Evolutionary conservation across 345 rosid genomes (phyloP).

Genomic region (Citrus inodora): DNA sequence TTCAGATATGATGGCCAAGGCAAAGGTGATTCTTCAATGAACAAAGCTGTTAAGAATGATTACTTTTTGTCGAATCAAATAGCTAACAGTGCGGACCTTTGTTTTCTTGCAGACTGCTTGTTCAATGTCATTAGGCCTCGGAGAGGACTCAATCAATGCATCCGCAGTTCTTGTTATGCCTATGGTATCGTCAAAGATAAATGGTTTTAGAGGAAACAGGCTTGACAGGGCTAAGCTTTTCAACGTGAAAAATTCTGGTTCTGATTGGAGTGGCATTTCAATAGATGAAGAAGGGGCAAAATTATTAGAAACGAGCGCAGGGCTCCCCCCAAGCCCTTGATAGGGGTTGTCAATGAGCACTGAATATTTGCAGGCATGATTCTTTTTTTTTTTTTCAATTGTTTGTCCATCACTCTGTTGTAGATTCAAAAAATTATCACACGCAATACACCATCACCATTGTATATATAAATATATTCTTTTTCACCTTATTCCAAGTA

Average conservation of each 20-base stretch:
- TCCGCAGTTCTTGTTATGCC: constrained; percentile 97
- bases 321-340: constrained; percentile 37
- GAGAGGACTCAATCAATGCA: constrained; percentile 92
- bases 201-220: constrained; percentile 75
- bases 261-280: constrained; percentile 65
- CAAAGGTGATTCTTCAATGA: constrained; percentile 57
- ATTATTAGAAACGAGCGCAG: constrained; percentile 31
- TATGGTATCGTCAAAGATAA: constrained; percentile 90
- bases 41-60: not conserved
- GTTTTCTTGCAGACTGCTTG: constrained; percentile 62
- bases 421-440: not conserved
- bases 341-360: not conserved
- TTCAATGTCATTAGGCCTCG: constrained; percentile 63
- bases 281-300: constrained; percentile 46
- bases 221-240: constrained; percentile 62
- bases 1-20: constrained; percentile 52
- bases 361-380: not conserved
- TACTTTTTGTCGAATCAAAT: not conserved
- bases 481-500: constrained; percentile 5
- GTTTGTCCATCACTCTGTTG: constrained; percentile 5
- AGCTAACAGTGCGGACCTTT: not conserved
- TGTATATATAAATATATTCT: constrained; percentile 18
- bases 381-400: not conserved
- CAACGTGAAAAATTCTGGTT: constrained; percentile 61
- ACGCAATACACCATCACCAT: not conserved